phyloP scores from a whole-genome alignment of 345 rosid genomes.

The Eucalyptus cloeziana region DNA sequence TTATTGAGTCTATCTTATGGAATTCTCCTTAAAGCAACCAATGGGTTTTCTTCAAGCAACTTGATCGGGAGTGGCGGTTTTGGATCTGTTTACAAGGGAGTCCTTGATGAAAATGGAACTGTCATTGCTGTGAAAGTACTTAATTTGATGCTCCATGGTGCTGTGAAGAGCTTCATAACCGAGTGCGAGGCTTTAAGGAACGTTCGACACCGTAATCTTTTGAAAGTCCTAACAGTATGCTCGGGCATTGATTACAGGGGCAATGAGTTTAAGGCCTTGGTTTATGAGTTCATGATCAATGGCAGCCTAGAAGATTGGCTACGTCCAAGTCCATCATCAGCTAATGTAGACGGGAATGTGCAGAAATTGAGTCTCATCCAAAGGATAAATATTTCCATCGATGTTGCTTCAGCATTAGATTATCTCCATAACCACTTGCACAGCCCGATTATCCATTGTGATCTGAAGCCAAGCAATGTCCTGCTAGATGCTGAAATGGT shows the following conservation, averaged over 20 bases:
- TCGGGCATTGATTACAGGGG: background rate
- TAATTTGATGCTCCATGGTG: background rate
- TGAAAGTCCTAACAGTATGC: background rate
- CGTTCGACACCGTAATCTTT: background rate
- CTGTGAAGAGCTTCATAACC: background rate
- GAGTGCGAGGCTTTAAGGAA: background rate
- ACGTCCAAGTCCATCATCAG: background rate
- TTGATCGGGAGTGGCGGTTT: background rate
- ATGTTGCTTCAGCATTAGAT: background rate
- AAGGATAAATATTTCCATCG: background rate
- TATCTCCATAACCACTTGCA: background rate
- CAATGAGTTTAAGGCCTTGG: background rate
- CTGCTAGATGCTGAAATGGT: background rate
- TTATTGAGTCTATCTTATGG: background rate
- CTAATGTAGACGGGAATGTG: background rate
- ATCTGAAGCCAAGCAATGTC: background rate
- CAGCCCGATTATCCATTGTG: background rate
- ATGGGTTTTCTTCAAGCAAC: background rate
- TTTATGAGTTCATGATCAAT: background rate
- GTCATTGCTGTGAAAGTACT: accelerated
- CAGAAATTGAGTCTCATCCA: background rate
- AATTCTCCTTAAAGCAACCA: background rate
- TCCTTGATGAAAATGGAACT: background rate
- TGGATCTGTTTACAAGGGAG: background rate
- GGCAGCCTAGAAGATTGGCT: background rate